Evolutionary conservation across 2,329 filamentous ascomycete species (phyloP).

Genomic region (Trichoderma sp.): DNA sequence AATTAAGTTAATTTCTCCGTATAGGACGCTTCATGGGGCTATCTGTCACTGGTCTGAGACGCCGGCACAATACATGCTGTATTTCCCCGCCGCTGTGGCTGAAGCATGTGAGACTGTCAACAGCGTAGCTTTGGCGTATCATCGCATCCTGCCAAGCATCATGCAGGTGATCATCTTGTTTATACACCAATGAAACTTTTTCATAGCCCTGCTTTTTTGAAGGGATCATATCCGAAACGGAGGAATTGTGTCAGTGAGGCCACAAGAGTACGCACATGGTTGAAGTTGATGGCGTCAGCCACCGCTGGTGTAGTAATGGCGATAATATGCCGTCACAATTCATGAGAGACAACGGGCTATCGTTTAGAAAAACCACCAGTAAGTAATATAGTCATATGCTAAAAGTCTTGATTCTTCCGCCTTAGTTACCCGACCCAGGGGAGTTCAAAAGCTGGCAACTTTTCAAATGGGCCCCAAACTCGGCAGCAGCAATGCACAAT

Average conservation of each 20-base stretch:
- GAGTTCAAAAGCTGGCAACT: not conserved
- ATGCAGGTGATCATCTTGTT: not conserved
- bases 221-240: not conserved
- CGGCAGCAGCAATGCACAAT: not conserved
- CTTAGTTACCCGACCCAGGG: not conserved
- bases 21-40: not conserved
- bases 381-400: no score
- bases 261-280: no score
- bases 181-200: not conserved
- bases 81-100: not conserved
- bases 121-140: not conserved
- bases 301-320: not conserved
- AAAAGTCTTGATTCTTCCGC: not conserved
- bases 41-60: not conserved
- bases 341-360: not conserved
- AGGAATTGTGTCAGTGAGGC: not conserved
- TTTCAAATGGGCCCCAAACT: not conserved
- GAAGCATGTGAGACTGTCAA: constrained; percentile 8
- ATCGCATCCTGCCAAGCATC: not conserved
- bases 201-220: no score
- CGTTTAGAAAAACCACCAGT: not conserved
- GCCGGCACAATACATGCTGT: not conserved
- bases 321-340: not conserved
- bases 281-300: not conserved
- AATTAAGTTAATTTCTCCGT: not conserved